Evolutionary conservation across 345 rosid species (phyloP), one percentile per base, ranked within the genome.

Genomic region (Euphorbia peplus): DNA sequence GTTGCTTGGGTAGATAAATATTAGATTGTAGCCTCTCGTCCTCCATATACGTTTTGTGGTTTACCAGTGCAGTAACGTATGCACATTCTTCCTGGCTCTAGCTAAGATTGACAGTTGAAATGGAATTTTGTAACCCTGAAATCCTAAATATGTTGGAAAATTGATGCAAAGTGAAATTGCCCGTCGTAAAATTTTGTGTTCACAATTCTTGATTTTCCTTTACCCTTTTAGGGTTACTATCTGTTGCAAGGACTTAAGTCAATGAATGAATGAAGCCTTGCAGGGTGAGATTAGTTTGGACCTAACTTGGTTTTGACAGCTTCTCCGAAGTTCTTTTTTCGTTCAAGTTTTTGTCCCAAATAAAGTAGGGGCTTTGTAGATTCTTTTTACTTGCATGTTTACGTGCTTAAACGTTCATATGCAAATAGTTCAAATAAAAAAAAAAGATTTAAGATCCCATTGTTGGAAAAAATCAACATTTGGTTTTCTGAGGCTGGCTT

Each of bases 41-140:
- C 52, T 28, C 57, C 70, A 62, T 8, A 58, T 62, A 32, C 11
- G 16, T 39, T 8, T 39, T 75, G 42, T 58, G 63, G 39, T 60
- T 70, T 52, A 48, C 25, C 24, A 42, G 67, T 76, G 68, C 70
- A 77, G 60, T 71, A 60, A 56, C 66, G 53, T 2, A 29, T 64
- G 73, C 67, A 71, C 62, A 72, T 69, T 50, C 63, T 51, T 67
- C 74, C 46, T 60, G 61, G 58, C 53, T 60, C 6, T 32, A 50
- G 18, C 32, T 26, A 26, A 46, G 70, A 56, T 67, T 66, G 21
- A 71, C 69, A 10, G 50, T 44, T 16, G 37, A 32, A 58, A 52
- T 75, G 61, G 63, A 58, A 47, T 64, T 59, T 54, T 62, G 55
- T 59, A 73, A 64, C 56, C 18, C 10, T 28, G n/a, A 32, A 46